Evolutionary conservation across 1,284 basidiomycete species (phyloP).

Genomic region (Calocybe gambosa): DNA sequence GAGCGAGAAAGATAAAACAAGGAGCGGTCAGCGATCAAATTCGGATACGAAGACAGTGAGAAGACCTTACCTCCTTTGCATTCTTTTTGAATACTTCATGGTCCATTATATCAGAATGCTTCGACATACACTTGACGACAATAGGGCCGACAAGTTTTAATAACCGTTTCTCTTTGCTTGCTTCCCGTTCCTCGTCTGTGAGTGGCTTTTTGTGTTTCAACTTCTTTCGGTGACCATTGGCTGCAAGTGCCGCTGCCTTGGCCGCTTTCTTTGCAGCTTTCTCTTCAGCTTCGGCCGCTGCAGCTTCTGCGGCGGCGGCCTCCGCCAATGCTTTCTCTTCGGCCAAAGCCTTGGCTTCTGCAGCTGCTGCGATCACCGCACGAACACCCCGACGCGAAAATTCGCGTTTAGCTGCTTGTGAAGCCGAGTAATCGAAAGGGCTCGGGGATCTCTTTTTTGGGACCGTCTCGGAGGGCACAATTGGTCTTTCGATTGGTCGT

Average conservation of each 20-base stretch:
- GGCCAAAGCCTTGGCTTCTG: conserved; percentile 26
- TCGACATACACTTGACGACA: conserved; percentile 90
- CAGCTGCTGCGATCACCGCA: conserved; percentile 45
- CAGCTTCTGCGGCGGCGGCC: conserved; percentile 36
- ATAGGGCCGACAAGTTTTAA: conserved; percentile 82
- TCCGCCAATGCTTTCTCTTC: conserved; percentile 23
- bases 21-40: background rate
- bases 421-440: background rate
- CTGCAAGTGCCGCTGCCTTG: conserved; percentile 19
- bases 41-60: conserved; percentile 1
- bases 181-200: conserved; percentile 54
- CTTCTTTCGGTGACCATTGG: conserved; percentile 26
- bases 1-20: conserved; percentile 1
- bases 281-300: conserved; percentile 33
- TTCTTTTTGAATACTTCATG: conserved; percentile 90
- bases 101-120: conserved; percentile 77
- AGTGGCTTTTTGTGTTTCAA: conserved; percentile 33
- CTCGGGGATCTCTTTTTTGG: background rate
- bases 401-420: conserved; percentile 4
- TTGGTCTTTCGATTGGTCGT: background rate
- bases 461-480: too few relatives aligned
- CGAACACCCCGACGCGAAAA: conserved; percentile 21
- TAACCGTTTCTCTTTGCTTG: conserved; percentile 77
- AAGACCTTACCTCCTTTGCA: conserved; percentile 78
- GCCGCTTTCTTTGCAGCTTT: conserved; percentile 23